Conservation (phyloP, 257 asterid species). For the Ilex asprella region DNA sequence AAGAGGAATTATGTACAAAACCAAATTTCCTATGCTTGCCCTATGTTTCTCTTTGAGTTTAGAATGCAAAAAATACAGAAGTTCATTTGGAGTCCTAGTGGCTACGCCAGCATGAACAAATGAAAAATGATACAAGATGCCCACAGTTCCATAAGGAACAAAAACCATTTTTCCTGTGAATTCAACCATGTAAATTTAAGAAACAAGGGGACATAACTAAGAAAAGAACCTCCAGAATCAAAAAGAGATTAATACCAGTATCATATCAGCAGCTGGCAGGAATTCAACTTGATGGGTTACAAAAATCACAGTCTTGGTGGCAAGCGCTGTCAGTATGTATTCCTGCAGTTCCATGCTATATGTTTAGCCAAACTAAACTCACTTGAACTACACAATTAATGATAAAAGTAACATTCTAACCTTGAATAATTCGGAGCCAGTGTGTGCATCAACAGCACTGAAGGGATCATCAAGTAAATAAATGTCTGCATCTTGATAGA, state of each 20-base stretch:
- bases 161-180: too few species aligned
- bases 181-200: too few species aligned
- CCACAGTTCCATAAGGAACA: too few species aligned
- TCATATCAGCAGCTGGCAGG: constrained; percentile 90
- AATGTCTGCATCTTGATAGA: constrained; percentile 93
- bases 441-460: constrained; percentile 99
- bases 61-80: too few species aligned
- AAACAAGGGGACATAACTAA: too few species aligned
- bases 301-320: constrained; percentile 71
- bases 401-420: constrained; percentile 19
- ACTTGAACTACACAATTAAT: constrained; percentile 3
- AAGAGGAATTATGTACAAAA: constrained; percentile 1
- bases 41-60: too few species aligned
- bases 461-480: constrained; percentile 97
- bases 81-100: too few species aligned
- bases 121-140: too few species aligned
- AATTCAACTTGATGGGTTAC: constrained; percentile 99
- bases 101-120: too few species aligned
- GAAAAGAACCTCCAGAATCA: too few species aligned
- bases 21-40: too few species aligned
- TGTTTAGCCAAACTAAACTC: constrained; percentile 20
- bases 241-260: constrained; percentile 48
- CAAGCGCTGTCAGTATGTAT: constrained; percentile 81
- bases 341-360: constrained; percentile 54
- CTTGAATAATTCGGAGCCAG: constrained; percentile 92